These are phyloP conservation scores for Chaetomiaceae sp. DNA, from an alignment of 2,329 filamentous ascomycete species.

Conservation along the genomic window DNA sequence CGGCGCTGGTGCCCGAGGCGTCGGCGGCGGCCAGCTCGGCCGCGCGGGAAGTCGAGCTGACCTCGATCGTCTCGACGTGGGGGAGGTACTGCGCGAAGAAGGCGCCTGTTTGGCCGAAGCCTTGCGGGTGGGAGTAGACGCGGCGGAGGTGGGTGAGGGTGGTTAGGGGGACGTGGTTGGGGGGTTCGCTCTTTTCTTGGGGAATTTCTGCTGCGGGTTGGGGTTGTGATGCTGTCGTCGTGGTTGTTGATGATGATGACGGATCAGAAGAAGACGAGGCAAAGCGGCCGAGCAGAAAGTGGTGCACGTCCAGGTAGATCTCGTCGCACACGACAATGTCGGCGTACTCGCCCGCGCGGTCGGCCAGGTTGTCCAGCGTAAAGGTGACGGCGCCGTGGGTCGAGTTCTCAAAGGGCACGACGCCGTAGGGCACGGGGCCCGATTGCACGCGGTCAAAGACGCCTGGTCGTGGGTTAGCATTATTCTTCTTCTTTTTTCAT, in stretches of 20 bases:
- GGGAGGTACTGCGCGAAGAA: slow-evolving; percentile 70
- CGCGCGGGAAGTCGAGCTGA: slow-evolving; percentile 78
- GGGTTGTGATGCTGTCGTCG: neutral
- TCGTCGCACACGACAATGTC: slow-evolving; percentile 76
- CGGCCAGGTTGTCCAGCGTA: slow-evolving; percentile 83
- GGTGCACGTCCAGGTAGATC: slow-evolving; percentile 80
- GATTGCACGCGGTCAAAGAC: slow-evolving; percentile 76
- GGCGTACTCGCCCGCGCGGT: slow-evolving; percentile 58
- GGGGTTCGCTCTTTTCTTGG: too few species aligned
- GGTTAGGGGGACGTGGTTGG: slow-evolving; percentile 36
- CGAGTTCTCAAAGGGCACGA: slow-evolving; percentile 94
- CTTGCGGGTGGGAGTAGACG: slow-evolving; percentile 91
- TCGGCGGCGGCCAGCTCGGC: slow-evolving; percentile 69
- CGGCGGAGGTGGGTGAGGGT: slow-evolving; percentile 61
- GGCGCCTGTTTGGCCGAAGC: slow-evolving; percentile 80
- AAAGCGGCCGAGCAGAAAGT: slow-evolving; percentile 67
- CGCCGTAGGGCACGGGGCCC: slow-evolving; percentile 60
- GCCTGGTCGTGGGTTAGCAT: too few species aligned
- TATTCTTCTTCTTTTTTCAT: too few species aligned
- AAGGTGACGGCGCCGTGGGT: slow-evolving; percentile 89
- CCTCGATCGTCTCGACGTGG: slow-evolving; percentile 73
- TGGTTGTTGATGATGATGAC: neutral
- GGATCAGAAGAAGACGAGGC: slow-evolving; percentile 41
- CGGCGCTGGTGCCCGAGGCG: slow-evolving; percentile 58
- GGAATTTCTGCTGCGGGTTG: slow-evolving; percentile 32